A percentile compares a stretch with the other conserved stretches of the same genome.
These are phyloP conservation scores for Tetradesmus obliquus DNA, from an alignment of 139 green algal species.

Conservation along the genomic window DNA sequence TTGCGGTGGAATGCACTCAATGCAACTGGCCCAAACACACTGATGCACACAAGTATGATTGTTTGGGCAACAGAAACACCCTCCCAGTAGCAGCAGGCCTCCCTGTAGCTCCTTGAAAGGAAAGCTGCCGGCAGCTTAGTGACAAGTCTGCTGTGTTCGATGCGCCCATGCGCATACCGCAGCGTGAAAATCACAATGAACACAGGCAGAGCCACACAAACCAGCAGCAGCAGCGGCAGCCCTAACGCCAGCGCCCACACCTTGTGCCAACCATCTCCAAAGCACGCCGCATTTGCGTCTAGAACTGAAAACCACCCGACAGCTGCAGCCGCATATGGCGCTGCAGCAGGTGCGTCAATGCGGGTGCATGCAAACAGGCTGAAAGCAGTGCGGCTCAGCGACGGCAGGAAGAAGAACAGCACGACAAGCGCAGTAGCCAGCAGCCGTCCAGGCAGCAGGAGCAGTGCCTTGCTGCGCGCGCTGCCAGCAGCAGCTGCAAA, in stretches of 20 bases:
- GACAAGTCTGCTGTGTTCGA: neutral
- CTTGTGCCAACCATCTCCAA: neutral
- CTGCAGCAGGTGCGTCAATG: neutral
- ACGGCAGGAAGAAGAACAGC: conserved; percentile 22
- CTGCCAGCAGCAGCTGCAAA: neutral
- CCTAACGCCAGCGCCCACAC: neutral
- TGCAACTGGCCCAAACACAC: neutral
- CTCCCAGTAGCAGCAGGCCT: neutral
- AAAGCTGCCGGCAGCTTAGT: neutral
- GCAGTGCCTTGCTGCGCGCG: neutral
- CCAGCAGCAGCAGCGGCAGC: neutral
- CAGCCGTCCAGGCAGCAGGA: neutral
- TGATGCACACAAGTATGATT: neutral
- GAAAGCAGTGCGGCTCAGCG: neutral
- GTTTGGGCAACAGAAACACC: neutral
- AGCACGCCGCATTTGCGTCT: neutral
- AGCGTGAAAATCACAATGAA: neutral
- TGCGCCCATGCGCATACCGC: neutral
- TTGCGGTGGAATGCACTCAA: neutral
- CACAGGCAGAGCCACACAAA: neutral
- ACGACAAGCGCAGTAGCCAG: neutral
- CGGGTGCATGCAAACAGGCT: conserved; percentile 1
- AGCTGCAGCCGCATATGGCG: neutral
- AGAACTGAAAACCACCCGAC: conserved; percentile 1
- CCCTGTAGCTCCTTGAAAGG: neutral